A percentile compares a stretch with the other conserved stretches of the same genome.
These are phyloP conservation scores for Amanita brunnescens DNA, from an alignment of 768 basidiomycete species.

Conservation along the genomic window DNA sequence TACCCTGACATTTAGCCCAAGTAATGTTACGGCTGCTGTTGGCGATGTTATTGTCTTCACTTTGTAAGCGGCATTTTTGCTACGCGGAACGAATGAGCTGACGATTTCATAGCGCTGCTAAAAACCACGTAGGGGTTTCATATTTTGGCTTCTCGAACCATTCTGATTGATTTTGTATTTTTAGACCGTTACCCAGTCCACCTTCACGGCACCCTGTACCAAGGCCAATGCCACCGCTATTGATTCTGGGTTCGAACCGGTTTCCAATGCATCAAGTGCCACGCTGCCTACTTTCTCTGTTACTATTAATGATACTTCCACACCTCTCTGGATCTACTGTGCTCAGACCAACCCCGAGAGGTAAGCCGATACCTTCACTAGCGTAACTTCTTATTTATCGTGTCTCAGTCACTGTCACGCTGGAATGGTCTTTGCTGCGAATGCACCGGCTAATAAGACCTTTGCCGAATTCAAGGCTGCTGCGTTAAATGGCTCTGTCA, in stretches of 20 bases:
- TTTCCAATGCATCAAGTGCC: slow-evolving; percentile 21
- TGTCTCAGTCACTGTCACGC: slow-evolving; percentile 33
- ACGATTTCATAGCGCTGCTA: not conserved
- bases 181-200: slow-evolving; percentile 53
- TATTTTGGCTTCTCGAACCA: not conserved
- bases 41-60: slow-evolving; percentile 46
- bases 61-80: slow-evolving; percentile 30
- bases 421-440: slow-evolving; percentile 59
- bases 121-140: slow-evolving; percentile 8
- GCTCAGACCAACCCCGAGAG: slow-evolving; percentile 30
- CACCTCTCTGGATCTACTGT: slow-evolving; percentile 62
- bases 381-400: not conserved
- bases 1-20: slow-evolving; percentile 30
- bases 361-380: not conserved
- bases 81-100: not conserved
- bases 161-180: not conserved
- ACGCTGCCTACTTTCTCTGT: slow-evolving; percentile 35
- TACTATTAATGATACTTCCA: slow-evolving; percentile 26
- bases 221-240: slow-evolving; percentile 30
- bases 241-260: slow-evolving; percentile 44
- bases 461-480: slow-evolving; percentile 39
- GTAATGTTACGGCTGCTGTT: slow-evolving; percentile 27
- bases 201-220: slow-evolving; percentile 46
- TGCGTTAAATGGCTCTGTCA: not conserved
- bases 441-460: slow-evolving; percentile 37